Evolutionary conservation across 495 filamentous ascomycete species (phyloP).

Genomic region (Tricharina praecox): DNA sequence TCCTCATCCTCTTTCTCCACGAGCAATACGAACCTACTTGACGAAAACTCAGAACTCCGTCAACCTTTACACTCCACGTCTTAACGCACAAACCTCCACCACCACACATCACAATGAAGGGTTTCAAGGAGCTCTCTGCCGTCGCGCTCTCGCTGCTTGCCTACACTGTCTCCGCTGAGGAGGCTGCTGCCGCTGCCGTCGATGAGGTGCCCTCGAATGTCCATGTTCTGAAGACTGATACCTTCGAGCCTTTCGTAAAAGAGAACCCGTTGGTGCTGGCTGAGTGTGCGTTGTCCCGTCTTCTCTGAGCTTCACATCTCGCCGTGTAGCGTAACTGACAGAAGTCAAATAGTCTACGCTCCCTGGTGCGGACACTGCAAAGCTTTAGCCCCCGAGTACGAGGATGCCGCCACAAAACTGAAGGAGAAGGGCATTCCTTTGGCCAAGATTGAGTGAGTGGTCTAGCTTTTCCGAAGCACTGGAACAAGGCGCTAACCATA

Average conservation of each 20-base stretch:
- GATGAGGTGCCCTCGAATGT: slow-evolving; percentile 54
- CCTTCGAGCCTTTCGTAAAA: slow-evolving; percentile 69
- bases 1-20: neutral
- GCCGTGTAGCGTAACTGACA: neutral
- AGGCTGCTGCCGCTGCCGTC: slow-evolving; percentile 42
- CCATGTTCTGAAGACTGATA: slow-evolving; percentile 63
- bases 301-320: neutral
- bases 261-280: slow-evolving; percentile 66
- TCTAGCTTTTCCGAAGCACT: neutral
- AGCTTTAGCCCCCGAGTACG: slow-evolving; percentile 67
- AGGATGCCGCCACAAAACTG: slow-evolving; percentile 78
- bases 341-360: slow-evolving; percentile 47
- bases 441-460: slow-evolving; percentile 62
- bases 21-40: neutral
- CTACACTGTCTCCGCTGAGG: slow-evolving; percentile 35
- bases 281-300: slow-evolving; percentile 44
- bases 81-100: neutral
- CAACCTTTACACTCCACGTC: neutral
- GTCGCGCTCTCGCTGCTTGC: slow-evolving; percentile 23
- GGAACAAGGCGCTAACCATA: no score
- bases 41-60: neutral
- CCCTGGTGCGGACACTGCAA: slow-evolving; percentile 75
- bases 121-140: slow-evolving; percentile 24
- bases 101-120: slow-evolving; percentile 17
- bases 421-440: slow-evolving; percentile 90